A percentile compares a stretch with the other conserved stretches of the same genome.
Conservation (phyloP, 2,329 filamentous ascomycete species). For the Xylariaceae sp. region DNA sequence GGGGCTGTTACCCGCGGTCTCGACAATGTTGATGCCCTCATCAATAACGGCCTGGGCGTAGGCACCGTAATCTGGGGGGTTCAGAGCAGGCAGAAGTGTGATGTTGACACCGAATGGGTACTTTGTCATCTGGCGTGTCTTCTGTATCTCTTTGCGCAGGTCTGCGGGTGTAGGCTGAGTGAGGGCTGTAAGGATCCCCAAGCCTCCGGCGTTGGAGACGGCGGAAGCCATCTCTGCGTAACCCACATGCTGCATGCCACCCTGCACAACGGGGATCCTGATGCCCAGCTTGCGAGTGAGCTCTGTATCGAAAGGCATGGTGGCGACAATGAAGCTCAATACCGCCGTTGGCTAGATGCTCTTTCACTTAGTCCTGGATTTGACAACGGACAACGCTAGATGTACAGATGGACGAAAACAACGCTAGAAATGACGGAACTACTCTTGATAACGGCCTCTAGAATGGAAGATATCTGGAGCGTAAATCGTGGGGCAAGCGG, state of each 20-base stretch:
- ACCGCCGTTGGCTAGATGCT: neutral
- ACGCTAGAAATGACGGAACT: too few species aligned
- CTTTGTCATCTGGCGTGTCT: conserved; percentile 74
- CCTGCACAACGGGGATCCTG: conserved; percentile 71
- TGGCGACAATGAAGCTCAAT: conserved; percentile 11
- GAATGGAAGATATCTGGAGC: too few species aligned
- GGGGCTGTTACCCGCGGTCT: conserved; percentile 85
- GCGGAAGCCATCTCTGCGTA: conserved; percentile 75
- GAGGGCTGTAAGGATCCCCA: conserved; percentile 80
- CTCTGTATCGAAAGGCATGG: conserved; percentile 56
- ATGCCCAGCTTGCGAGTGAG: conserved; percentile 57
- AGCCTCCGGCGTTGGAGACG: conserved; percentile 76
- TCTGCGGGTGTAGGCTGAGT: conserved; percentile 91
- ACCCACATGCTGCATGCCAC: conserved; percentile 84
- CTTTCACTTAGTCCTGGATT: neutral
- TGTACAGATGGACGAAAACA: too few species aligned
- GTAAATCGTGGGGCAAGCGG: too few species aligned
- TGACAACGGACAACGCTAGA: neutral
- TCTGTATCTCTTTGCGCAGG: conserved; percentile 87
- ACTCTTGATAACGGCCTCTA: too few species aligned
- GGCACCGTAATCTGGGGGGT: conserved; percentile 85
- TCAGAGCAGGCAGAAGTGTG: conserved; percentile 84
- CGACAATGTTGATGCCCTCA: conserved; percentile 85
- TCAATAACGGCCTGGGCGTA: conserved; percentile 93
- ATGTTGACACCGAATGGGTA: conserved; percentile 91